Conservation (phyloP, 768 basidiomycete species). For the Lentinula boryana region DNA sequence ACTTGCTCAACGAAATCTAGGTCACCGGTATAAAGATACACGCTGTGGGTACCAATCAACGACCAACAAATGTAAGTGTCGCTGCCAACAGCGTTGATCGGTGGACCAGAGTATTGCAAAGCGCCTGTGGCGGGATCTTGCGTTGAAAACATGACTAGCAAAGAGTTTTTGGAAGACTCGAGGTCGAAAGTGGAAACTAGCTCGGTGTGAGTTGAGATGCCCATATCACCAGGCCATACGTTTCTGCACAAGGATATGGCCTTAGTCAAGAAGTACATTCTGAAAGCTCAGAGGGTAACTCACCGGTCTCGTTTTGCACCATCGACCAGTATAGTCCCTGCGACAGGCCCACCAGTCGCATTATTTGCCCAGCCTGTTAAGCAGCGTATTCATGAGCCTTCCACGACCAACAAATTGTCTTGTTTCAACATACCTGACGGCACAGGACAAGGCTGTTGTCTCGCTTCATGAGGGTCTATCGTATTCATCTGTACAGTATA, state of each 20-base stretch:
- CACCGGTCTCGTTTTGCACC: constrained; percentile 48
- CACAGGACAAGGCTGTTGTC: constrained; percentile 24
- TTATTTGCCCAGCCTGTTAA: constrained; percentile 40
- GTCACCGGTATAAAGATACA: constrained; percentile 44
- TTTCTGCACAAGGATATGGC: constrained; percentile 9
- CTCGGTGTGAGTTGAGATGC: constrained; percentile 33
- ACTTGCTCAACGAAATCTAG: constrained; percentile 31
- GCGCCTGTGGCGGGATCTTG: constrained; percentile 39
- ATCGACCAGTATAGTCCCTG: constrained; percentile 47
- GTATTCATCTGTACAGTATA: constrained; percentile 59
- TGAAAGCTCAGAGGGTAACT: constrained; percentile 6
- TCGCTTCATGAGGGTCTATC: constrained; percentile 30
- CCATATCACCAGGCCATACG: constrained; percentile 32
- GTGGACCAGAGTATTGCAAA: constrained; percentile 37
- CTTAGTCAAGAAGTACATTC: too few species aligned
- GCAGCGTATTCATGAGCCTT: not conserved
- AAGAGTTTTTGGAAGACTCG: constrained; percentile 36
- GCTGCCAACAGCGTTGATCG: constrained; percentile 26
- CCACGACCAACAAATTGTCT: not conserved
- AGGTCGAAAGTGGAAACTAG: constrained; percentile 27
- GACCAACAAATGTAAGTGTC: constrained; percentile 49
- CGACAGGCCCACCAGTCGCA: constrained; percentile 38
- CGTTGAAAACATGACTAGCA: constrained; percentile 43
- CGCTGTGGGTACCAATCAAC: constrained; percentile 35
- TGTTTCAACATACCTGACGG: constrained; percentile 11